Conservation (phyloP, 2,329 filamentous ascomycete genomes). For the Coniochaeta prunicola region DNA sequence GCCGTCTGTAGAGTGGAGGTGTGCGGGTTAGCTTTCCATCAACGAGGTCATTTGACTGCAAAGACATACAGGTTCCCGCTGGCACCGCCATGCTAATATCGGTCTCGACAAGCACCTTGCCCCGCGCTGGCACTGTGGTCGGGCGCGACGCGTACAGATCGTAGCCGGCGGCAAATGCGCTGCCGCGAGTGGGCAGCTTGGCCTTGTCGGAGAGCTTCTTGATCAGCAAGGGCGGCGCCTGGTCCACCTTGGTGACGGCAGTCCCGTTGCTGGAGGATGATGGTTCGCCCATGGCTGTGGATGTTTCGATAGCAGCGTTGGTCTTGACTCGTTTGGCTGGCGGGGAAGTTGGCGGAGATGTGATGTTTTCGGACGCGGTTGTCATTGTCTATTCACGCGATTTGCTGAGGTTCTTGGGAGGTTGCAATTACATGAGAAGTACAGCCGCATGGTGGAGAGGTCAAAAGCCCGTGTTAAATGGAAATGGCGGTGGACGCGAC, state of each 20-base stretch:
- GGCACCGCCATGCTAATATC: conserved; percentile 89
- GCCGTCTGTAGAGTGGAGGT: conserved; percentile 58
- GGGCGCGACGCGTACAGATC: conserved; percentile 79
- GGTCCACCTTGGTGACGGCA: conserved; percentile 25
- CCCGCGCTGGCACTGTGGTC: conserved; percentile 69
- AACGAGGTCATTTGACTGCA: too few relatives aligned
- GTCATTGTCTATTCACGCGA: conserved; percentile 17
- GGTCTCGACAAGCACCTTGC: conserved; percentile 82
- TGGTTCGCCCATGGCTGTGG: conserved; percentile 23
- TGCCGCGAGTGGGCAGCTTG: conserved; percentile 80
- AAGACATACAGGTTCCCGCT: conserved; percentile 70
- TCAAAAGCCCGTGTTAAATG: not conserved
- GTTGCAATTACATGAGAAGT: not conserved
- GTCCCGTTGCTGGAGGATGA: conserved; percentile 8
- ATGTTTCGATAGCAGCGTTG: conserved; percentile 13
- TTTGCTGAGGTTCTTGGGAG: conserved; percentile 4
- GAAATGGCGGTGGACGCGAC: conserved; percentile 1
- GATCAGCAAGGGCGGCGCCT: conserved; percentile 63
- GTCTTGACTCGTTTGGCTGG: conserved; percentile 76
- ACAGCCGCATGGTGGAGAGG: not conserved
- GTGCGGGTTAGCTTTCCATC: not conserved
- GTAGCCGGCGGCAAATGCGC: conserved; percentile 85
- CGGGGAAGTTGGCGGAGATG: conserved; percentile 62
- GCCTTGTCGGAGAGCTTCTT: conserved; percentile 80
- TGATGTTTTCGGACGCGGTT: conserved; percentile 22